Evolutionary conservation across 768 basidiomycete genomes (phyloP), one percentile per base, ranked within the genome.

Genomic region (Suillus occidentalis): DNA sequence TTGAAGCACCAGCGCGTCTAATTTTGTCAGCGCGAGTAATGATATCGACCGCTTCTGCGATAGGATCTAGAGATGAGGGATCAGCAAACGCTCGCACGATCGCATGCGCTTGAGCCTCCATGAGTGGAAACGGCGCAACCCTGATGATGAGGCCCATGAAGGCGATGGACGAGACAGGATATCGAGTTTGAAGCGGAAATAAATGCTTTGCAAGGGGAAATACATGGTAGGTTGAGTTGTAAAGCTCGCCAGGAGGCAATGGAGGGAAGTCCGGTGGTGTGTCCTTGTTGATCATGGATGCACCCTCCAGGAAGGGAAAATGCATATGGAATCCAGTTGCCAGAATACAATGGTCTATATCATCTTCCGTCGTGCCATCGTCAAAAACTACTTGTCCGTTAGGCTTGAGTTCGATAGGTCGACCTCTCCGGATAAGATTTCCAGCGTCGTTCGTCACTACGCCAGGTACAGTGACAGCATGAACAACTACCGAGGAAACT

Each of bases 81-180:
- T 86, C 69, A 16, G 78, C 78, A 65, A 91, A 89, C 0, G 83
- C 85, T 28, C 80, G 80, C 25, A 88, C 73, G 8, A 86, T 81
- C 3, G 87, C 89, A 0, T 83, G 84, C 0, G 89, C 89, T 76
- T 97, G 95, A 0, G 85, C 86, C 75, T 97, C 93, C 57, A 89
- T 80, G 0, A 94, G 71, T 1, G 92, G 94, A 65, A 96, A 84
- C 3, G 94, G 95, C 0, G 83, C 83, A 28, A 92, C 86, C 40
- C 79, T 78, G 34, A 80, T 72, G 1, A 81, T 80, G 13, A 93
- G 82, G 2, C 90, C 86, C 60, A 90, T 78, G 74, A 94, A 92
- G 10, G 86, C 89, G 47, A 92, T 71, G 6, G 83, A 83, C 1
- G 80, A 72, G 1, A 81, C 78, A 81, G 87, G 71, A 79, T 82